A percentile compares a stretch with the other conserved stretches of the same genome.
Conservation (phyloP, 2,329 filamentous ascomycete species). For the Verticillium zaregamsianum region DNA sequence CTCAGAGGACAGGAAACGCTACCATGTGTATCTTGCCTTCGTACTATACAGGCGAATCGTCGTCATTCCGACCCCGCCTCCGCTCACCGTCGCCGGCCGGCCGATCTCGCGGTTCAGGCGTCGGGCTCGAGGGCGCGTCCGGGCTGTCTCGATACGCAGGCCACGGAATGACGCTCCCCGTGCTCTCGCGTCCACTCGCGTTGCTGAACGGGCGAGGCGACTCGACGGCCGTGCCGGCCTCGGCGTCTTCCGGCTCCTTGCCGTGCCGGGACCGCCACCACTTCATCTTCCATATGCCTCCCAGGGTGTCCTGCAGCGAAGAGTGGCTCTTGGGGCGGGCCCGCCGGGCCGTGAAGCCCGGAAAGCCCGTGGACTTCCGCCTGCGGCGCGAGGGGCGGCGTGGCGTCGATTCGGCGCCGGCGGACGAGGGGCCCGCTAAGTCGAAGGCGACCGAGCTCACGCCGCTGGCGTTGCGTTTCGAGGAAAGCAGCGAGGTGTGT, state of each 20-base stretch:
- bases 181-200: not conserved
- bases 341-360: conserved; percentile 53
- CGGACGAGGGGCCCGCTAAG: conserved; percentile 7
- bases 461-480: conserved; percentile 11
- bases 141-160: conserved; percentile 16
- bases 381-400: conserved; percentile 29
- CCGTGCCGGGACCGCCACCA: conserved; percentile 43
- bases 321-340: conserved; percentile 33
- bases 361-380: conserved; percentile 58
- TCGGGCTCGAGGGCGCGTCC: conserved; percentile 5
- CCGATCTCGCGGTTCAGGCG: conserved; percentile 1
- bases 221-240: conserved; percentile 13
- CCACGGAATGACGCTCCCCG: conserved; percentile 1
- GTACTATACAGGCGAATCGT: conserved; percentile 29
- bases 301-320: conserved; percentile 44
- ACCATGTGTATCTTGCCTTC: not conserved
- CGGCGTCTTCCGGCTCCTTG: not conserved
- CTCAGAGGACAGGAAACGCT: conserved; percentile 2
- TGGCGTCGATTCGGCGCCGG: conserved; percentile 11
- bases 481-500: conserved; percentile 32
- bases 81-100: conserved; percentile 2
- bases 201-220: conserved; percentile 9
- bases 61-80: conserved; percentile 6
- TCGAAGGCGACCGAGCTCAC: conserved; percentile 12
- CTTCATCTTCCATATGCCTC: conserved; percentile 48